These are phyloP conservation scores for Wilcoxina mikolae DNA, from an alignment of 495 filamentous ascomycete genomes.

Conservation along the genomic window DNA sequence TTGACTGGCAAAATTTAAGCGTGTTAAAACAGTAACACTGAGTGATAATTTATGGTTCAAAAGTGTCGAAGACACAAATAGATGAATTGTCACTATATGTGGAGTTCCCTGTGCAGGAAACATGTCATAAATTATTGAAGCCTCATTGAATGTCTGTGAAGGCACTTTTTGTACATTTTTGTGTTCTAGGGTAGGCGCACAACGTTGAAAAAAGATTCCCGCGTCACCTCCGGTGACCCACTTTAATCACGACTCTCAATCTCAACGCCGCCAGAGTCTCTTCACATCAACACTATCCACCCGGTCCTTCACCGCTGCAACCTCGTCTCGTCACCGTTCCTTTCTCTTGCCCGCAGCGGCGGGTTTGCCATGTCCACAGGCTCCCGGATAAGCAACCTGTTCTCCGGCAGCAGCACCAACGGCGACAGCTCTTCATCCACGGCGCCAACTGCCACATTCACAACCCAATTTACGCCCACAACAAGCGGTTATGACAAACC, in stretches of 20 bases:
- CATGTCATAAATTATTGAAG: too few species aligned
- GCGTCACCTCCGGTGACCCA: background rate
- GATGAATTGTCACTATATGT: too few species aligned
- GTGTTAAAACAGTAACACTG: too few species aligned
- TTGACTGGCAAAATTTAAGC: too few species aligned
- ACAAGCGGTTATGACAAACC: background rate
- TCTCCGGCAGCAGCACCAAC: conserved; percentile 26
- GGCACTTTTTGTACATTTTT: too few species aligned
- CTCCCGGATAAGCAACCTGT: conserved; percentile 34
- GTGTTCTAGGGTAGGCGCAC: too few species aligned
- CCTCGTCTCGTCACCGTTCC: conserved; percentile 1
- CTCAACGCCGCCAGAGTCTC: background rate
- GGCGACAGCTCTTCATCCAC: conserved; percentile 13
- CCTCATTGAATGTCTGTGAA: too few species aligned
- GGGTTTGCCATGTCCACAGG: conserved; percentile 38
- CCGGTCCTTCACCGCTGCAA: background rate
- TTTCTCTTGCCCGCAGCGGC: conserved; percentile 24
- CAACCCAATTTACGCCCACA: background rate
- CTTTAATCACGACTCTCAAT: conserved; percentile 4
- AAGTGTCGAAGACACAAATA: too few species aligned
- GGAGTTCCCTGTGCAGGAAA: too few species aligned
- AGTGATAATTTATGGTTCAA: too few species aligned
- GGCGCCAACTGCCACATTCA: conserved; percentile 7
- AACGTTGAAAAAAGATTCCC: conserved; percentile 19
- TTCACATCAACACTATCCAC: background rate